These are phyloP conservation scores for Backusella mclennaniae DNA, from an alignment of 192 early-diverging fungal species.

Conservation along the genomic window DNA sequence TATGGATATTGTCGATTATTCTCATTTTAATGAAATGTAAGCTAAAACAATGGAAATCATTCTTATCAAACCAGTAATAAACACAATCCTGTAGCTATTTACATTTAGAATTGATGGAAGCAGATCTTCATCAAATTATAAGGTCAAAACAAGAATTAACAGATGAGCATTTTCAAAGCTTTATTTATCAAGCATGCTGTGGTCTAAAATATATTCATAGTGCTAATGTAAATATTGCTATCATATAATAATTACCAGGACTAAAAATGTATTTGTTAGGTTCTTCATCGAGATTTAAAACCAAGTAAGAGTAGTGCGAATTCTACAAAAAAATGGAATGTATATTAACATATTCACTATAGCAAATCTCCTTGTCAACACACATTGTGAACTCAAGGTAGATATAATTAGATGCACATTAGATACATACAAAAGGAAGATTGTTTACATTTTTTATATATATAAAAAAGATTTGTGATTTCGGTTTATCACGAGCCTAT, in stretches of 20 bases:
- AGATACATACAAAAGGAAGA: background rate
- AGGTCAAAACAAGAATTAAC: conserved; percentile 85
- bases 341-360: background rate
- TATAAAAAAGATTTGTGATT: conserved; percentile 81
- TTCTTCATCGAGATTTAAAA: conserved; percentile 97
- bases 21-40: conserved; percentile 75
- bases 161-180: conserved; percentile 98
- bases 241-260: background rate
- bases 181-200: conserved; percentile 94
- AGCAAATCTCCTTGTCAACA: conserved; percentile 82
- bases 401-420: background rate
- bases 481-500: conserved; percentile 94
- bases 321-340: background rate
- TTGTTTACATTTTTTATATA: background rate
- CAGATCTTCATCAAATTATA: conserved; percentile 97
- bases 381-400: conserved; percentile 87
- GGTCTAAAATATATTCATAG: conserved; percentile 99
- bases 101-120: conserved; percentile 98
- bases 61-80: background rate
- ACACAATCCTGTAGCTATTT: conserved; percentile 58
- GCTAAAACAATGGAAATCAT: background rate
- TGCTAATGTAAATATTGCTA: conserved; percentile 66
- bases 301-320: conserved; percentile 51
- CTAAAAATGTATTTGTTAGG: conserved; percentile 22
- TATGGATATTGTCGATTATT: conserved; percentile 69